Evolutionary conservation across 2,329 filamentous ascomycete genomes (phyloP), one percentile per base, ranked within the genome.

Genomic region (Keithomyces neogunnii): DNA sequence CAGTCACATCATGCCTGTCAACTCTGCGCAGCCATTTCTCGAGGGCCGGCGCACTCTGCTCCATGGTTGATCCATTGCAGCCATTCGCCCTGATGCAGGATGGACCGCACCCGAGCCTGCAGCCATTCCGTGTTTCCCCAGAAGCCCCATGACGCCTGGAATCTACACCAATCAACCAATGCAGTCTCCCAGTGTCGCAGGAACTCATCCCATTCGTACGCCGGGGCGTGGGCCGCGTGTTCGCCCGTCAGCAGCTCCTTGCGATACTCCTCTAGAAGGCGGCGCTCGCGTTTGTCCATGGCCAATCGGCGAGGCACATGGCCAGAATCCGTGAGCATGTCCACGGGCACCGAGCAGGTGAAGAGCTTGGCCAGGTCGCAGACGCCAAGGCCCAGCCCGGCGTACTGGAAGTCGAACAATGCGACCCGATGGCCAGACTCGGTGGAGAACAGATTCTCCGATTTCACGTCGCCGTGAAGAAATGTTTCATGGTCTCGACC

Each of bases 381-480:
- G 0, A 81, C 82, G 0, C 84, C 83, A 0, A 86, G 62, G 0
- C 84, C 83, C 0, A 85, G 63, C 0, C 84, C 84, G 0, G 78
- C 75, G 56, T 87, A 87, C 57, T 87, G 84, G 51, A 87, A 87
- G 60, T 87, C 84, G 58, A 82, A 86, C 55, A 87, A 83, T 0
- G 80, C 82, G 2, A 82, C 80, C 3, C 67, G 53, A 2, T 75
- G 64, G 1, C 78, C 80, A 0, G 62, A 56, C 0, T 59, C 52
- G 0, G 69, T 80, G 0, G 78, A 80, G 59, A 85, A 85, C 5
- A 86, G 71, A 53, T 87, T 87, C 57, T 86, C 82, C 0, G 79
- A 83, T 62, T 87, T 87, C 48, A 86, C 82, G 51, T 87, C 84
- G 6, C 84, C 84, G 58, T 87, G 84, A 6, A 87, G 78, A 13